These are phyloP conservation scores for Brassica juncea DNA, from an alignment of 345 rosid species.

Conservation along the genomic window DNA sequence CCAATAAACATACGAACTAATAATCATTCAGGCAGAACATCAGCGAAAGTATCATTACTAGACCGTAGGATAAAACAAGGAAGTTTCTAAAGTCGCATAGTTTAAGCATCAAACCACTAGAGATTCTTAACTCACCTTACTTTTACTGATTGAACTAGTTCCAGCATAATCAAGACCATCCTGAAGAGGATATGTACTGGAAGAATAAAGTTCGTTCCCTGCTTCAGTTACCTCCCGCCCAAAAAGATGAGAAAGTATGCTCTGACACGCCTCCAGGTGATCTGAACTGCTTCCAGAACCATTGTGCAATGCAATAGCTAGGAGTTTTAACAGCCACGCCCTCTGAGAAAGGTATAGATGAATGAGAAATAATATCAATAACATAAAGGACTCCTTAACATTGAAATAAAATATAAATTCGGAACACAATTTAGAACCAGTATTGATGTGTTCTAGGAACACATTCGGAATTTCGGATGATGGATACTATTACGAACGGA, in stretches of 20 bases:
- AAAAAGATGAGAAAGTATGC: conserved; percentile 79
- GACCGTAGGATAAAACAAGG: neutral
- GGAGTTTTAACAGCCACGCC: conserved; percentile 94
- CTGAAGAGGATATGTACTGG: conserved; percentile 48
- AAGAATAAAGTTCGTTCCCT: conserved; percentile 42
- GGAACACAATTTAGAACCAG: too few relatives aligned
- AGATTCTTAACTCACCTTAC: conserved; percentile 58
- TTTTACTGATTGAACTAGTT: conserved; percentile 61
- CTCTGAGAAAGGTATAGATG: conserved; percentile 50
- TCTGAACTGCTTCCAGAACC: conserved; percentile 56
- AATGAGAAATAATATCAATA: conserved; percentile 15
- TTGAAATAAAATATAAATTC: neutral
- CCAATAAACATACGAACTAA: conserved; percentile 10
- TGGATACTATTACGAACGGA: neutral
- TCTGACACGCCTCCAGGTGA: conserved; percentile 74
- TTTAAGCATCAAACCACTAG: conserved; percentile 11
- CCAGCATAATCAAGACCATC: conserved; percentile 53
- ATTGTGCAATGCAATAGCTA: conserved; percentile 81
- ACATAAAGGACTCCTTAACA: conserved; percentile 1
- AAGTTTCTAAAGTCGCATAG: conserved; percentile 44
- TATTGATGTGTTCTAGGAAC: conserved; percentile 2
- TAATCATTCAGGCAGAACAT: neutral
- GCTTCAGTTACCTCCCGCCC: conserved; percentile 55
- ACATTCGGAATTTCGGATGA: neutral
- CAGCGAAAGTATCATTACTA: neutral